Conservation (phyloP, 805 yeast genomes). For the Kregervanrija delftensis region DNA sequence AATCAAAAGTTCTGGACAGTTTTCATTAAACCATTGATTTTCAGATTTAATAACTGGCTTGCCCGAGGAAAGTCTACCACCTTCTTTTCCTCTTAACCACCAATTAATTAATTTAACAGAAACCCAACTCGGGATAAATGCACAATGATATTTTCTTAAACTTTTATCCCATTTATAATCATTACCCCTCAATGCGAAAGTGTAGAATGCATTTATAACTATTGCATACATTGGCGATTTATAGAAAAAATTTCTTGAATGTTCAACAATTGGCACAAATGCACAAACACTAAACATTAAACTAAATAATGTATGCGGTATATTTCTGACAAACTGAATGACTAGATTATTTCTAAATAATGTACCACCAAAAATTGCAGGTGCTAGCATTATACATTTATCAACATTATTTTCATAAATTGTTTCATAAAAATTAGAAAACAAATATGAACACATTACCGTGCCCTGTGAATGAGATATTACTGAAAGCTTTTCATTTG, state of each 20-base stretch:
- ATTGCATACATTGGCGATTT: constrained; percentile 49
- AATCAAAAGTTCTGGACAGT: constrained; percentile 54
- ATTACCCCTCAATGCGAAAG: constrained; percentile 82
- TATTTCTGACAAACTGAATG: constrained; percentile 52
- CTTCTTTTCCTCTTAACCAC: constrained; percentile 64
- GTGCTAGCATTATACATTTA: constrained; percentile 73
- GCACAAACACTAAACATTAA: constrained; percentile 69
- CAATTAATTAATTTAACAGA: constrained; percentile 80
- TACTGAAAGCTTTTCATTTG: constrained; percentile 43
- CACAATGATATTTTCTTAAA: constrained; percentile 65
- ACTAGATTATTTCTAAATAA: constrained; percentile 57
- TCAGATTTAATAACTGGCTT: constrained; percentile 48
- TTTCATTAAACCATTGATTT: constrained; percentile 44
- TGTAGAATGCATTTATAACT: constrained; percentile 75
- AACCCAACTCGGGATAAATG: constrained; percentile 80
- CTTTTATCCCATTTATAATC: constrained; percentile 68
- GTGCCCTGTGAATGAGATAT: constrained; percentile 94
- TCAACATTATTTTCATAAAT: constrained; percentile 34
- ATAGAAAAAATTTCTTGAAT: constrained; percentile 44
- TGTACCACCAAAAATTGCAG: constrained; percentile 86
- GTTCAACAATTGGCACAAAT: constrained; percentile 71
- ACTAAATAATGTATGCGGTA: constrained; percentile 38
- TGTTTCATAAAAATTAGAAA: constrained; percentile 43
- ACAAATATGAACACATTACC: constrained; percentile 69
- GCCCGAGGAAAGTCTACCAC: constrained; percentile 36